These are phyloP conservation scores for Jasminum sambac DNA, from an alignment of 257 asterid species.

Conservation along the genomic window DNA sequence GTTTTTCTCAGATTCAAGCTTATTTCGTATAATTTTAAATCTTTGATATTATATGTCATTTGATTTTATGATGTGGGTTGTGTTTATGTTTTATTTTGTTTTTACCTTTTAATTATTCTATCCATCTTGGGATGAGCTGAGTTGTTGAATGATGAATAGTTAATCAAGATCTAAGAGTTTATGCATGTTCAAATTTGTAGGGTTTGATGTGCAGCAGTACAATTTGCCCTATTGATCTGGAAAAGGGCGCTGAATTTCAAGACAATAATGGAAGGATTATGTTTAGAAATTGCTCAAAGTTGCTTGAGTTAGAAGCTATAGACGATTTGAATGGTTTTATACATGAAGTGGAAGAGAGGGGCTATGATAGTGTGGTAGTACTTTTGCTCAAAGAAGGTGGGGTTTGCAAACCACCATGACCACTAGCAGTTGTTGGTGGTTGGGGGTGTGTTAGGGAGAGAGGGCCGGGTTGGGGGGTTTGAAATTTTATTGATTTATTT, in stretches of 20 bases:
- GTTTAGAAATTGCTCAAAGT: slow-evolving; percentile 45
- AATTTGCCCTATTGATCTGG: slow-evolving; percentile 32
- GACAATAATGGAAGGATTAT: slow-evolving; percentile 25
- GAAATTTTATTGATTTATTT: too few species aligned
- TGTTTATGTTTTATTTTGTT: slow-evolving; percentile 17
- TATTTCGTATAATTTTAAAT: neutral
- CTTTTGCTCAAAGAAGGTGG: slow-evolving; percentile 70
- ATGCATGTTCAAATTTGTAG: slow-evolving; percentile 34
- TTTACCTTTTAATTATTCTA: too few species aligned
- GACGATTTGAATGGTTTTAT: slow-evolving; percentile 64
- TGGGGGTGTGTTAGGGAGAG: too few species aligned
- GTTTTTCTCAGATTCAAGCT: slow-evolving; percentile 14
- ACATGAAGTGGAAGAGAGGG: slow-evolving; percentile 54
- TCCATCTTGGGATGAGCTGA: slow-evolving; percentile 27
- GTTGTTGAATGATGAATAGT: slow-evolving; percentile 15
- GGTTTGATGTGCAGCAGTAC: slow-evolving; percentile 40
- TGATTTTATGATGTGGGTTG: slow-evolving; percentile 31
- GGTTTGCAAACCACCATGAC: slow-evolving; percentile 66
- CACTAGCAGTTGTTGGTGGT: too few species aligned
- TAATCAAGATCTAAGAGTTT: neutral
- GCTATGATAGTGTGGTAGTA: slow-evolving; percentile 67
- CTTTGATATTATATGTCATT: slow-evolving; percentile 7
- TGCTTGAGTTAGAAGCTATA: slow-evolving; percentile 76
- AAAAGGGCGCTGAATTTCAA: slow-evolving; percentile 48
- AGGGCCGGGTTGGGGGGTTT: too few species aligned